Conservation (phyloP, 2,329 filamentous ascomycete species). For the Cryoendolithus antarcticus region DNA sequence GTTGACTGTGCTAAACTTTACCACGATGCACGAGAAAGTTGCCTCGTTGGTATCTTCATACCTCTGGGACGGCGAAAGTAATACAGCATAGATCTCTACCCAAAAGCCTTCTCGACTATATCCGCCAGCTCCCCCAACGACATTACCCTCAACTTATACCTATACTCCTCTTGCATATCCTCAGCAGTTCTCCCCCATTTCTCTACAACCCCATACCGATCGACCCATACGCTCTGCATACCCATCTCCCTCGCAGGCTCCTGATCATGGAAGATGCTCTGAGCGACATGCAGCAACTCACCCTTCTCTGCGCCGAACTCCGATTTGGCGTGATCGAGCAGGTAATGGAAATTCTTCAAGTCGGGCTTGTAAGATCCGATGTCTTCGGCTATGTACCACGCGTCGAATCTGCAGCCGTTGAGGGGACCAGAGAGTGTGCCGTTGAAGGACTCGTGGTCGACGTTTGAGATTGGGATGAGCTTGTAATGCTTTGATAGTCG, state of each 20-base stretch:
- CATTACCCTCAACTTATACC: slow-evolving; percentile 48
- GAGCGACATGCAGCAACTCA: slow-evolving; percentile 54
- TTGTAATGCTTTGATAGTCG: slow-evolving; percentile 42
- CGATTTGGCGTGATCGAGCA: slow-evolving; percentile 42
- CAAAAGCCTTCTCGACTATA: slow-evolving; percentile 34
- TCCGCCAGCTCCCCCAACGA: slow-evolving; percentile 51
- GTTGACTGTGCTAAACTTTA: no score
- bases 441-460: slow-evolving; percentile 42
- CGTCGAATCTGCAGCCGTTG: slow-evolving; percentile 45
- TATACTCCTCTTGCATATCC: slow-evolving; percentile 23
- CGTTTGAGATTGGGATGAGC: slow-evolving; percentile 49
- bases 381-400: slow-evolving; percentile 56
- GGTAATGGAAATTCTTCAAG: slow-evolving; percentile 51
- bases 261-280: slow-evolving; percentile 57
- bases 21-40: no score
- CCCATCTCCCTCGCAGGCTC: slow-evolving; percentile 49
- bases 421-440: slow-evolving; percentile 39
- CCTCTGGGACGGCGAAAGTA: no score
- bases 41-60: no score
- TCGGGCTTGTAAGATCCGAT: slow-evolving; percentile 62
- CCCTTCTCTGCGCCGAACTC: slow-evolving; percentile 45
- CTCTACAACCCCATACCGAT: slow-evolving; percentile 36
- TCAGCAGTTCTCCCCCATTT: slow-evolving; percentile 25
- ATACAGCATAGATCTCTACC: neutral
- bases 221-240: slow-evolving; percentile 55